Percentiles rank a stretch among this genome's conserved stretches.
Evolutionary conservation across 208 protist species (phyloP).

Genomic region (Vickermania ingenoplastis): DNA sequence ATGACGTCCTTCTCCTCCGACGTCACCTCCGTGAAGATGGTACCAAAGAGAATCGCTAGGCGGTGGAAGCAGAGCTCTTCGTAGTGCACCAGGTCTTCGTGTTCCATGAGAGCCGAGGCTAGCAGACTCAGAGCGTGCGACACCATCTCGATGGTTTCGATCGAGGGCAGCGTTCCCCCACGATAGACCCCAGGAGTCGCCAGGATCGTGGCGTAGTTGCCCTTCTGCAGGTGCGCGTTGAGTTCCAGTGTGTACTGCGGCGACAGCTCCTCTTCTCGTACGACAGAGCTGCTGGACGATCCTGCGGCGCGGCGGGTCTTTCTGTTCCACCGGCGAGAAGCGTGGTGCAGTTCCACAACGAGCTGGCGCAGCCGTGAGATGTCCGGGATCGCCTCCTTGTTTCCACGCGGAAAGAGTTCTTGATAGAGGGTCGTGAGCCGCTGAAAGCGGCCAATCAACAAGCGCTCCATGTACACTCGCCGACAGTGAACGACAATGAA

Average conservation of each 20-base stretch:
- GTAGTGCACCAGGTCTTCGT: slow-evolving; percentile 18
- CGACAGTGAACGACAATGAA: slow-evolving; percentile 44
- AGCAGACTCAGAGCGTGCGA: slow-evolving; percentile 30
- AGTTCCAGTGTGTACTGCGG: background rate
- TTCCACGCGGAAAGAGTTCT: slow-evolving; percentile 26
- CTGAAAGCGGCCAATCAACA: slow-evolving; percentile 37
- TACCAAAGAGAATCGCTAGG: slow-evolving; percentile 21
- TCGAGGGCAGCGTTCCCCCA: slow-evolving; percentile 4
- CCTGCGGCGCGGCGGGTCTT: background rate
- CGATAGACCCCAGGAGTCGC: slow-evolving; percentile 13
- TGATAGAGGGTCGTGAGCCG: slow-evolving; percentile 27
- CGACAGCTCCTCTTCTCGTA: background rate
- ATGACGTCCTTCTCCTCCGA: slow-evolving; percentile 41
- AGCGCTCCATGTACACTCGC: slow-evolving; percentile 23
- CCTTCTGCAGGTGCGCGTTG: slow-evolving; percentile 17
- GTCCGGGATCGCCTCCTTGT: slow-evolving; percentile 12
- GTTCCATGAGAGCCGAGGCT: slow-evolving; percentile 17
- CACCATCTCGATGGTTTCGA: slow-evolving; percentile 12
- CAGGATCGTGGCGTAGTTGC: slow-evolving; percentile 10
- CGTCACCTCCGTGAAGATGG: slow-evolving; percentile 18
- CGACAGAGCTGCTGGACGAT: background rate
- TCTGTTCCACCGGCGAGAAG: background rate
- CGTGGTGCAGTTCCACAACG: slow-evolving; percentile 12
- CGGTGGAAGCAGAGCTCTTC: slow-evolving; percentile 30
- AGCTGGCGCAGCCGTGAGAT: slow-evolving; percentile 11